Conservation (phyloP, 768 basidiomycete species). For the Tylopilus intermedius region DNA sequence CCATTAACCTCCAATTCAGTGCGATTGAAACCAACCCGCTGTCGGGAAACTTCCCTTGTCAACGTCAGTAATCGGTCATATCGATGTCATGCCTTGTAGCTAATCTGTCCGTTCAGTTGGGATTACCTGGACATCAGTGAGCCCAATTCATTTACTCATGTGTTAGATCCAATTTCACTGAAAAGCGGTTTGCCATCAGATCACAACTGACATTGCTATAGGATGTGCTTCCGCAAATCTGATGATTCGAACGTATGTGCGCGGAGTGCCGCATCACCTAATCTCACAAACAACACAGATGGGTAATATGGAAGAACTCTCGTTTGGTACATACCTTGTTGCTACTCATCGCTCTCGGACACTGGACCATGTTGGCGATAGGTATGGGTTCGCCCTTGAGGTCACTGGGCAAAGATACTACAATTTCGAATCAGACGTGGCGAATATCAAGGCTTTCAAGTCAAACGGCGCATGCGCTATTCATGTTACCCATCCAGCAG, state of each 20-base stretch:
- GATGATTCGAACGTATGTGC: constrained; percentile 25
- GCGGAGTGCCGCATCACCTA: too few species aligned
- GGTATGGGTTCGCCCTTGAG: constrained; percentile 1
- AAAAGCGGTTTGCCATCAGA: neutral
- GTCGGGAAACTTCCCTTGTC: constrained; percentile 2
- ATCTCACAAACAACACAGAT: constrained; percentile 8
- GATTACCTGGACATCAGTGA: constrained; percentile 5
- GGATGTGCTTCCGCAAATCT: constrained; percentile 20
- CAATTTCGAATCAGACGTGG: constrained; percentile 6
- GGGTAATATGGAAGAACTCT: constrained; percentile 25
- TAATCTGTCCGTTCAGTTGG: constrained; percentile 4
- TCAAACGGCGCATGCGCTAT: constrained; percentile 3
- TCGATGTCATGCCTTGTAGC: neutral
- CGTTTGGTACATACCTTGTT: constrained; percentile 13
- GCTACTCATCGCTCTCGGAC: constrained; percentile 17
- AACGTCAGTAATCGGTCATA: constrained; percentile 15
- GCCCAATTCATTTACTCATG: neutral
- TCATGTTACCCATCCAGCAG: neutral
- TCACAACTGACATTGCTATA: constrained; percentile 5
- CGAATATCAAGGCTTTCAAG: neutral
- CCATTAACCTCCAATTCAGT: constrained; percentile 1
- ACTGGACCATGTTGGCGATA: constrained; percentile 18
- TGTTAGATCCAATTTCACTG: neutral
- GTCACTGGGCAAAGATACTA: too few species aligned
- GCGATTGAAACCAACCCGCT: neutral